phyloP scores from a whole-genome alignment of 164 flowering plant species.

The Kingdonia uniflora region DNA sequence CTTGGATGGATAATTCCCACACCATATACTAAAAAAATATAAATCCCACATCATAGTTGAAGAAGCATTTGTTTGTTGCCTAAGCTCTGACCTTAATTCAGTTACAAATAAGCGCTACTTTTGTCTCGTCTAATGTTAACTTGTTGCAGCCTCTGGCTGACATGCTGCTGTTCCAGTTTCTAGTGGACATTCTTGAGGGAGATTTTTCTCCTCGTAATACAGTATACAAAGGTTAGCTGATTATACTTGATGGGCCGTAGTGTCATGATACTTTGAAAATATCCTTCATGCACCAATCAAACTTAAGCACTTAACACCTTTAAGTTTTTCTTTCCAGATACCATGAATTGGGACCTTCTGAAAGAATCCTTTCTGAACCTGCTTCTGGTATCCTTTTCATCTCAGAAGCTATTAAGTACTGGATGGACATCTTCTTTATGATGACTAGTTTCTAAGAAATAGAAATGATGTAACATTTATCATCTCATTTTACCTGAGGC shows the following conservation, averaged over 20 bases:
- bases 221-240: conserved; percentile 34
- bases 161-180: conserved; percentile 68
- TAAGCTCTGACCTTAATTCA: too few relatives aligned
- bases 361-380: conserved; percentile 56
- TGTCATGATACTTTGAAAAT: background rate
- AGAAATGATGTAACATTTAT: too few relatives aligned
- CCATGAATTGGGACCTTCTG: conserved; percentile 44
- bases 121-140: background rate
- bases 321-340: conserved; percentile 38
- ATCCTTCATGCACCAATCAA: background rate
- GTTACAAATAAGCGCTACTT: too few relatives aligned
- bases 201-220: conserved; percentile 58
- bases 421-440: background rate
- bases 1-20: too few relatives aligned
- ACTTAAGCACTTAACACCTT: background rate
- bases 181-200: conserved; percentile 53
- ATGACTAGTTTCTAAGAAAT: background rate
- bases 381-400: conserved; percentile 52
- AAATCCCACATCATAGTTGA: too few relatives aligned
- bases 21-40: too few relatives aligned
- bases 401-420: conserved; percentile 1
- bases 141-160: conserved; percentile 46
- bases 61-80: too few relatives aligned
- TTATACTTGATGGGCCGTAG: background rate
- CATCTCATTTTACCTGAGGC: too few relatives aligned